Evolutionary conservation across 768 basidiomycete genomes (phyloP).

Genomic region (Pulveroboletus ravenelii): DNA sequence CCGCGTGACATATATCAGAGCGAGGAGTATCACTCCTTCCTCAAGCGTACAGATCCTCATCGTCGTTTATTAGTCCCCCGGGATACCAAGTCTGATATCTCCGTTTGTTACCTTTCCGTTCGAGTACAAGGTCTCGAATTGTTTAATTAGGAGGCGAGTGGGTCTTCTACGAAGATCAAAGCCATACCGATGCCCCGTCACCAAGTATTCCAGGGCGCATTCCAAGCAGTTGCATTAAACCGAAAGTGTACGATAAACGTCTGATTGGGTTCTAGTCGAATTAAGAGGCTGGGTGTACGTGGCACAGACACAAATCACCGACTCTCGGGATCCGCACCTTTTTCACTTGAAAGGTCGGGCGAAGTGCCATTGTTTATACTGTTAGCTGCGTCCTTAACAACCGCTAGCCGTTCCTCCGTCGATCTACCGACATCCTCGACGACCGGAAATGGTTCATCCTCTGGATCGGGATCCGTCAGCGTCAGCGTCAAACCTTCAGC

Average conservation of each 20-base stretch:
- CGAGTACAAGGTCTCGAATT: no score
- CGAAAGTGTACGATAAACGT: constrained; percentile 6
- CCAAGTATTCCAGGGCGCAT: background rate
- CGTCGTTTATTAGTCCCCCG: background rate
- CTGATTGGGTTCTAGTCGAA: background rate
- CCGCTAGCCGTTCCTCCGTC: constrained; percentile 1
- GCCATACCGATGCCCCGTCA: background rate
- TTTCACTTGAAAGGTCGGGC: background rate
- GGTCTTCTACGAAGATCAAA: background rate
- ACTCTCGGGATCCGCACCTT: background rate
- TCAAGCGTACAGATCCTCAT: no score
- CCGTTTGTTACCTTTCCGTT: no score
- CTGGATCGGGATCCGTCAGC: constrained; percentile 24
- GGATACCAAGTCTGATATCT: background rate
- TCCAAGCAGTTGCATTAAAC: constrained; percentile 11
- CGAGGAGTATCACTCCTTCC: no score
- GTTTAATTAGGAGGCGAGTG: no score
- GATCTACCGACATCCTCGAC: background rate
- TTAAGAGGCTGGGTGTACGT: background rate
- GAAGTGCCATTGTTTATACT: background rate
- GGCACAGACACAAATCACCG: constrained; percentile 2
- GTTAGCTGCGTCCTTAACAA: background rate
- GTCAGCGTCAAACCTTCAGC: constrained; percentile 32
- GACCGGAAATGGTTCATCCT: constrained; percentile 22
- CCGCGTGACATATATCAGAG: no score